These are phyloP conservation scores for Penicillium maclennaniae DNA, from an alignment of 495 filamentous ascomycete genomes.

Conservation along the genomic window DNA sequence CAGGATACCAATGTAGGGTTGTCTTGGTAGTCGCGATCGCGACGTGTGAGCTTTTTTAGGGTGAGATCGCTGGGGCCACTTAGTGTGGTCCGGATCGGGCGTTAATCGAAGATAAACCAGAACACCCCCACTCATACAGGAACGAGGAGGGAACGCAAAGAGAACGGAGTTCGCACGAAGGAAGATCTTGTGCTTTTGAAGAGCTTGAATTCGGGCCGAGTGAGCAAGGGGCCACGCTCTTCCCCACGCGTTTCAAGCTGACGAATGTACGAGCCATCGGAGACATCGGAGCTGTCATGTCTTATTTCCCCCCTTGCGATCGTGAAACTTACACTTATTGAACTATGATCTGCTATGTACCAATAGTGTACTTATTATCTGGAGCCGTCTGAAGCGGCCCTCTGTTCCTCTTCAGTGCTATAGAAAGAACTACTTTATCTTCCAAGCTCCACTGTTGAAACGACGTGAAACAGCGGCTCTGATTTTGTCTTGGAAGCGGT, in stretches of 20 bases:
- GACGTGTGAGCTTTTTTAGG: conserved; percentile 25
- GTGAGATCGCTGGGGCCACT: conserved; percentile 21
- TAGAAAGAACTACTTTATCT: neutral
- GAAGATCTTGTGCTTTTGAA: neutral
- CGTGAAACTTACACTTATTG: neutral
- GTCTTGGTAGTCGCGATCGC: conserved; percentile 1
- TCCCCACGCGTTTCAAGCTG: conserved; percentile 19
- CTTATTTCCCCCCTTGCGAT: conserved; percentile 7
- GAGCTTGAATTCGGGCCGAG: neutral
- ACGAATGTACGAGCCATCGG: neutral
- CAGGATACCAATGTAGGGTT: conserved; percentile 13
- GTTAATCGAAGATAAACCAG: conserved; percentile 19
- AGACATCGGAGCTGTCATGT: conserved; percentile 8
- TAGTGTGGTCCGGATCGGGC: conserved; percentile 22
- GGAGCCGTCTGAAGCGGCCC: neutral
- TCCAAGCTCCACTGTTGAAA: neutral
- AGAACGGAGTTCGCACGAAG: neutral
- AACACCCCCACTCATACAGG: conserved; percentile 1
- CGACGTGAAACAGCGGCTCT: neutral
- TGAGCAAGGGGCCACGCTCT: conserved; percentile 14
- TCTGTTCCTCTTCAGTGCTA: neutral
- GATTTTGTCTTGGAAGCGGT: neutral
- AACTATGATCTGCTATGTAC: neutral
- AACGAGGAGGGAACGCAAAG: neutral
- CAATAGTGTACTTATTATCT: neutral